A percentile compares a stretch with the other conserved stretches of the same genome.
Evolutionary conservation across 495 filamentous ascomycete genomes (phyloP).

Genomic region (Penicillium subrubescens): DNA sequence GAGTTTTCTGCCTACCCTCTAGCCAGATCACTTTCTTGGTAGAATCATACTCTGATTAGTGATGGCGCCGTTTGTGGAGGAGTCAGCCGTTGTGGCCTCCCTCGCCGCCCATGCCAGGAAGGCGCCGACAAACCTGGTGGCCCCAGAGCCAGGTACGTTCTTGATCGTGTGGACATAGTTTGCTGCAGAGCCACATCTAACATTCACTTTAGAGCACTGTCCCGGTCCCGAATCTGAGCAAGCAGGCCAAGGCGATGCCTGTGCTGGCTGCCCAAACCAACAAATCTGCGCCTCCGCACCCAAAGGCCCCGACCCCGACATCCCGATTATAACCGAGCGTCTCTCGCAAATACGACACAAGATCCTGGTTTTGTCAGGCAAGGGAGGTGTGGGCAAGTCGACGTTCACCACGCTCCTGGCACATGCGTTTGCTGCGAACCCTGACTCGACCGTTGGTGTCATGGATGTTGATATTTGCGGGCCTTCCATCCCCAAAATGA

Average conservation of each 20-base stretch:
- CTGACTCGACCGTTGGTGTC: slow-evolving; percentile 75
- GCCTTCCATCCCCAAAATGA: slow-evolving; percentile 94
- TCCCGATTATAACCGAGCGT: slow-evolving; percentile 81
- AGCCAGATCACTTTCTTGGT: not conserved
- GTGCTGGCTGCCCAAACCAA: slow-evolving; percentile 94
- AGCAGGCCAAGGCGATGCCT: slow-evolving; percentile 85
- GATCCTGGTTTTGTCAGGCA: slow-evolving; percentile 87
- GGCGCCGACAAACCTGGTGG: slow-evolving; percentile 73
- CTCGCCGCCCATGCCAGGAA: slow-evolving; percentile 69
- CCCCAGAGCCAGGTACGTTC: slow-evolving; percentile 77
- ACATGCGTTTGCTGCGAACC: slow-evolving; percentile 80
- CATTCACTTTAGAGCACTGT: slow-evolving; percentile 69
- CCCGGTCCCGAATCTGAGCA: slow-evolving; percentile 87
- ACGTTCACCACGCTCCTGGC: slow-evolving; percentile 87
- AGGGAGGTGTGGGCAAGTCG: slow-evolving; percentile 95
- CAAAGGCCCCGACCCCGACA: slow-evolving; percentile 94
- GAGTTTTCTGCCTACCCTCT: slow-evolving; percentile 5
- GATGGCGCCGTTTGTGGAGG: slow-evolving; percentile 75
- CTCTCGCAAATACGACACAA: slow-evolving; percentile 85
- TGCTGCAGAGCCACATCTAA: slow-evolving; percentile 2
- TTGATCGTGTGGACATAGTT: slow-evolving; percentile 9
- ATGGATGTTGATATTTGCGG: slow-evolving; percentile 98
- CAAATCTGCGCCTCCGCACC: slow-evolving; percentile 90
- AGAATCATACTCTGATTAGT: not conserved
- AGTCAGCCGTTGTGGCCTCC: slow-evolving; percentile 59